phyloP scores from a whole-genome alignment of 345 rosid genomes.

The Arabidopsis suecica region DNA sequence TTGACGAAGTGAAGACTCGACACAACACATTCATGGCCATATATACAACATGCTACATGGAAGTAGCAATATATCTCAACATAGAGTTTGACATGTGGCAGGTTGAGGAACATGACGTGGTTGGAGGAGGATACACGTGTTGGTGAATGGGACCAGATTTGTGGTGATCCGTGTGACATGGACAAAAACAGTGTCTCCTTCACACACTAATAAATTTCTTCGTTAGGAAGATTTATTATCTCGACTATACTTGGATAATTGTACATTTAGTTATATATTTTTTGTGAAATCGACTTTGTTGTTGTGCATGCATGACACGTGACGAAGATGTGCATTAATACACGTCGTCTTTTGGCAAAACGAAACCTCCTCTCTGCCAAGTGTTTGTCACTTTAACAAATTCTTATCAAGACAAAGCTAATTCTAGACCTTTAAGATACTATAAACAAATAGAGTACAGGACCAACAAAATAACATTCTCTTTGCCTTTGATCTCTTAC shows the following conservation, averaged over 20 bases:
- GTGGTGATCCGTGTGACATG: conserved; percentile 40
- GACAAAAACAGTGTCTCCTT: neutral
- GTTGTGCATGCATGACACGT: conserved; percentile 41
- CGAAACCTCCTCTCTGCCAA: conserved; percentile 26
- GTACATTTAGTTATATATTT: neutral
- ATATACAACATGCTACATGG: conserved; percentile 23
- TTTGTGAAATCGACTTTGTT: neutral
- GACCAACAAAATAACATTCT: conserved; percentile 9
- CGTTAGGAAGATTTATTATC: neutral
- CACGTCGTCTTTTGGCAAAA: conserved; percentile 28
- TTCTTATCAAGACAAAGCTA: conserved; percentile 18
- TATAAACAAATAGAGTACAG: conserved; percentile 22
- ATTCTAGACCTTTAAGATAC: neutral
- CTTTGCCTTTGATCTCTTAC: conserved; percentile 1
- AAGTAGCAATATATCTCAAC: conserved; percentile 24
- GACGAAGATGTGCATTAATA: conserved; percentile 11
- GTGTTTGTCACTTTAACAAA: conserved; percentile 35
- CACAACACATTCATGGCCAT: conserved; percentile 28
- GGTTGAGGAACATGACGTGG: neutral
- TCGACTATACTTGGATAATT: too few relatives aligned
- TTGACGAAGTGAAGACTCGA: conserved; percentile 18
- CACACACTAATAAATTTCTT: neutral
- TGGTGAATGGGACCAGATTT: conserved; percentile 8
- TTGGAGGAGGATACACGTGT: conserved; percentile 35
- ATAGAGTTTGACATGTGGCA: neutral